phyloP scores from a whole-genome alignment of 225 moss, liverwort and hornwort species.

The Thuidium tamariscinum region DNA sequence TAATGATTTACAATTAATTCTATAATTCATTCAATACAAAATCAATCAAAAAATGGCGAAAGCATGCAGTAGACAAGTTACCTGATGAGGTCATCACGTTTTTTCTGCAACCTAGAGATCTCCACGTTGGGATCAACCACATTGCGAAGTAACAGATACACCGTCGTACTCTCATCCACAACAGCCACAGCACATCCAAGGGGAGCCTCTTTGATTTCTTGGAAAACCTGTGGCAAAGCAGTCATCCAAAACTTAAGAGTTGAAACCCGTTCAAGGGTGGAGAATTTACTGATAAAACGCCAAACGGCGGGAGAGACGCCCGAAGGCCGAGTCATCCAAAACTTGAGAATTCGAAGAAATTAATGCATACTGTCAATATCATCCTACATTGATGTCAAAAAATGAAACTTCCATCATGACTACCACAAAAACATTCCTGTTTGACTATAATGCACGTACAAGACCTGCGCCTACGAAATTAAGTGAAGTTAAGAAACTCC shows the following conservation, averaged over 20 bases:
- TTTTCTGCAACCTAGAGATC: slow-evolving; percentile 71
- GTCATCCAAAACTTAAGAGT: not conserved
- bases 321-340: too few species aligned
- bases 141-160: slow-evolving; percentile 51
- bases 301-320: too few species aligned
- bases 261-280: too few species aligned
- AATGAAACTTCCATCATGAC: not conserved
- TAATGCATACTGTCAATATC: not conserved
- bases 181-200: slow-evolving; percentile 69
- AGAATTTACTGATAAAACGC: too few species aligned
- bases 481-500: not conserved
- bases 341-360: not conserved
- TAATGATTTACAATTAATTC: not conserved
- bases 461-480: not conserved
- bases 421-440: not conserved
- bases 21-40: not conserved
- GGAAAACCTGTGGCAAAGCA: slow-evolving; percentile 37
- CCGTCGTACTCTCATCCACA: slow-evolving; percentile 61
- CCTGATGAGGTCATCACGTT: slow-evolving; percentile 66
- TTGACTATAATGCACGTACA: not conserved
- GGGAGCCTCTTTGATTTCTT: slow-evolving; percentile 31
- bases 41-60: not conserved
- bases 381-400: not conserved
- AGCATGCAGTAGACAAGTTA: not conserved
- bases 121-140: slow-evolving; percentile 64